Conservation (phyloP, 202 grass and related monocot genomes). For the Musa balbisiana region DNA sequence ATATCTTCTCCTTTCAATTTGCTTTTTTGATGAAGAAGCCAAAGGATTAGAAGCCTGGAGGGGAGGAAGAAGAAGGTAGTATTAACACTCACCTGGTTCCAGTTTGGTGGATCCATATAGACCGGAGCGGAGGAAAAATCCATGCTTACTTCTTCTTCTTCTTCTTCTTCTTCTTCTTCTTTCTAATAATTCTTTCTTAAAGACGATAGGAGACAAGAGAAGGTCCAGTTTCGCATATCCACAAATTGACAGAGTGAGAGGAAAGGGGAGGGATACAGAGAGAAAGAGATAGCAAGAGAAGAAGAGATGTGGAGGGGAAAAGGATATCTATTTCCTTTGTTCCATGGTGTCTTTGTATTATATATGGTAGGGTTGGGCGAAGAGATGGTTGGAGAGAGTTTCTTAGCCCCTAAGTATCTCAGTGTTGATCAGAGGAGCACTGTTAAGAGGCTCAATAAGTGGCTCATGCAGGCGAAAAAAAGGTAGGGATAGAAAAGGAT, state of each 20-base stretch:
- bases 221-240: neutral
- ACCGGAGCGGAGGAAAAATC: slow-evolving; percentile 20
- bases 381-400: neutral
- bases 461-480: neutral
- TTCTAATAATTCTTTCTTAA: slow-evolving; percentile 27
- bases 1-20: slow-evolving; percentile 21
- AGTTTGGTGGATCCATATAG: slow-evolving; percentile 18
- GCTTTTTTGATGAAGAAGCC: slow-evolving; percentile 23
- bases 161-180: slow-evolving; percentile 1
- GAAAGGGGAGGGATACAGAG: slow-evolving; percentile 6
- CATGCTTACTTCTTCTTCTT: slow-evolving; percentile 9
- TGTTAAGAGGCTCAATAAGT: neutral
- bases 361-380: slow-evolving; percentile 6
- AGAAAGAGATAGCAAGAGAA: neutral
- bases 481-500: neutral
- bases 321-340: slow-evolving; percentile 8
- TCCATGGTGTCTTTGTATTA: slow-evolving; percentile 1
- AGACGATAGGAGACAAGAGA: neutral
- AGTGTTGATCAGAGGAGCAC: neutral
- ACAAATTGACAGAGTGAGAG: slow-evolving; percentile 29
- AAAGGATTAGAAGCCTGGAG: slow-evolving; percentile 7
- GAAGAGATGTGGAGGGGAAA: neutral
- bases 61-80: slow-evolving; percentile 11
- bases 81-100: slow-evolving; percentile 20
- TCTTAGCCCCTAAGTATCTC: slow-evolving; percentile 28